A percentile compares a stretch with the other conserved stretches of the same genome.
These are phyloP conservation scores for Irpex sp. DNA, from an alignment of 1,284 basidiomycete species.

Conservation along the genomic window DNA sequence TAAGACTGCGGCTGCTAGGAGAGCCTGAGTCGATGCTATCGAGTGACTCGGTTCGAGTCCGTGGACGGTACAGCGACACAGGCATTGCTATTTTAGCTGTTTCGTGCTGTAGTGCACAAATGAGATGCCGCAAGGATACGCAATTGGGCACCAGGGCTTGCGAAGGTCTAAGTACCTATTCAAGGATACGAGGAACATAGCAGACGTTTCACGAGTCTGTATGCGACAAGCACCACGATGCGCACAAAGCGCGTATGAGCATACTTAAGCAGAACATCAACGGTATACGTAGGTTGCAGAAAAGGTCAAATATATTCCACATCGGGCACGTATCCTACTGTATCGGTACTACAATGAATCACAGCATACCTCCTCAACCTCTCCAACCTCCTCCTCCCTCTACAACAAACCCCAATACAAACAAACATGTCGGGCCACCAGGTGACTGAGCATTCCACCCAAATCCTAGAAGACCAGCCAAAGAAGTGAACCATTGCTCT, in stretches of 20 bases:
- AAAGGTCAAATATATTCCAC: neutral
- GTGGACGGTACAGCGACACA: neutral
- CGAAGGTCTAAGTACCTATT: no score
- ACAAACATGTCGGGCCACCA: conserved; percentile 49
- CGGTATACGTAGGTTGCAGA: neutral
- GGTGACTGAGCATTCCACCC: conserved; percentile 56
- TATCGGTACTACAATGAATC: neutral
- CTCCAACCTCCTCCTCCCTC: neutral
- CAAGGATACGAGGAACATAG: no score
- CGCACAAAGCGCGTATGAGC: no score
- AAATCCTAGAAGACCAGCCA: conserved; percentile 51
- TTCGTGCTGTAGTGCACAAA: no score
- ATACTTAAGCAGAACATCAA: no score
- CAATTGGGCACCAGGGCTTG: no score
- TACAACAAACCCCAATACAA: neutral
- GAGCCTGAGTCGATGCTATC: neutral
- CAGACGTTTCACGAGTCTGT: no score
- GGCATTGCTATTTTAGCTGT: neutral
- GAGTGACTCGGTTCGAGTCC: neutral
- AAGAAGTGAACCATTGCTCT: conserved; percentile 54
- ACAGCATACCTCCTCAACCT: neutral
- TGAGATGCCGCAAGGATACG: no score
- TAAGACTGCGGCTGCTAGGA: neutral
- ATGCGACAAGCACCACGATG: no score
- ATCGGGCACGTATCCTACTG: no score